Evolutionary conservation across 371 early-diverging fungal genomes (phyloP), one percentile per base, ranked within the genome.

Genomic region (Mucor velutinosus): DNA sequence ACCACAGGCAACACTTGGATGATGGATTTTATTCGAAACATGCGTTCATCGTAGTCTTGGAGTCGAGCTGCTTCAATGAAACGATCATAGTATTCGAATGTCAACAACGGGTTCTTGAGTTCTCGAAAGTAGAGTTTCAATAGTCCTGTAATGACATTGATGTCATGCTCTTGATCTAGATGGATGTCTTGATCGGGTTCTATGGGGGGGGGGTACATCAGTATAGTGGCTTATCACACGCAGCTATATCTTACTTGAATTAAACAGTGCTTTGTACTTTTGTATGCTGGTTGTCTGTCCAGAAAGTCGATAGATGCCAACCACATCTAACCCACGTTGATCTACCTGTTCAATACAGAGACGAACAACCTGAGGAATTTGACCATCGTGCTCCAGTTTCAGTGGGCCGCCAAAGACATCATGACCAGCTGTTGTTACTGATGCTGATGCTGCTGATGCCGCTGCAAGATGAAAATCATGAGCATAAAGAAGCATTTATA

Each of bases 51-150:
- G 62, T 92, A 92, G 57, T 91, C 91, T 39, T 21, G 79, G 62
- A 49, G 89, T 86, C 65, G 87, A 87, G 91, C 89, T 15, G 92
- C 90, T 25, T 83, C 86, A 59, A 94, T 89, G 63, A 92, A 92
- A 57, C 83, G 82, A 23, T 90, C 90, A 69, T 93, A 94, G 47
- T 90, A 86, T 51, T 87, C 90, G 71, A 83, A 92, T 23, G 92
- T 90, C 58, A 94, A 79, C 27, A 94, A 61, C 2, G 95, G 93
- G 51, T 89, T 89, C 19, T 82, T 80, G 25, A 94, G 80, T 65
- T 94, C 95, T 10, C 95, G 83, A 62, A 94, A 91, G 71, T 92
- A 94, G 33, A 91, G 84, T 70, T 94, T 94, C 35, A 94, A 72
- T 7, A 91, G 60, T 1, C 91, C 89, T 0, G 95, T 85, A 12